A percentile compares a stretch with the other conserved stretches of the same genome.
These are phyloP conservation scores for Trypanosoma platydactyli DNA, from an alignment of 208 protist species.

Conservation along the genomic window DNA sequence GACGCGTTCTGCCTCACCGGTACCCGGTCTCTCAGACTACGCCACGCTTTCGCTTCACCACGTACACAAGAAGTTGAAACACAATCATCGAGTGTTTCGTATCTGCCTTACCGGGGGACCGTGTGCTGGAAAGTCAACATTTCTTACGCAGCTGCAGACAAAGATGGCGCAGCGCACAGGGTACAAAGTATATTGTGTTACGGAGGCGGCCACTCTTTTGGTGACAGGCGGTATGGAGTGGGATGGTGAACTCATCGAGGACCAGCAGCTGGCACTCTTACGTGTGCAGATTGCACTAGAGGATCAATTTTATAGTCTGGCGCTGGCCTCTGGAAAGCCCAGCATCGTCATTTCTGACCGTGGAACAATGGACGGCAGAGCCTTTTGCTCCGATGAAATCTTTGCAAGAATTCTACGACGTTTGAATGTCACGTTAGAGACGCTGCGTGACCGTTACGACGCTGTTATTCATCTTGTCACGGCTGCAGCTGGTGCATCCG, in stretches of 20 bases:
- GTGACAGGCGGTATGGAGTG: constrained; percentile 76
- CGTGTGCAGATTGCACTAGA: constrained; percentile 73
- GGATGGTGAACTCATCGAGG: constrained; percentile 37
- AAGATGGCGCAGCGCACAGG: constrained; percentile 64
- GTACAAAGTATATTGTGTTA: constrained; percentile 75
- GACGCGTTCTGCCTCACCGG: constrained; percentile 61
- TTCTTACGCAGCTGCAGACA: constrained; percentile 61
- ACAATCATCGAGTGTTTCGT: constrained; percentile 54
- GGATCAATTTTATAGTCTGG: constrained; percentile 73
- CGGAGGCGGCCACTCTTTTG: constrained; percentile 80
- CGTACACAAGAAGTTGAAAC: constrained; percentile 51
- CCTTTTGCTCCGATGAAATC: constrained; percentile 66
- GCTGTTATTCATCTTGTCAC: constrained; percentile 85
- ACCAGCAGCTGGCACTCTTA: constrained; percentile 68
- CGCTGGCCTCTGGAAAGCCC: constrained; percentile 41
- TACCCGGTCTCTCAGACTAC: constrained; percentile 46
- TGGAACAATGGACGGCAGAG: constrained; percentile 84
- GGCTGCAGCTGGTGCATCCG: constrained; percentile 64
- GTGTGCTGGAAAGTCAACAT: constrained; percentile 80
- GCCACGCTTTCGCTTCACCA: constrained; percentile 37
- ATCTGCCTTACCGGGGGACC: constrained; percentile 83
- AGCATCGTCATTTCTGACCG: constrained; percentile 74
- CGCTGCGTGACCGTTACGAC: constrained; percentile 83
- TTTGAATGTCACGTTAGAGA: constrained; percentile 45
- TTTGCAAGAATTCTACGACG: constrained; percentile 53